Conservation (phyloP, 140 eudicot genomes). For the Bidens hawaiensis region DNA sequence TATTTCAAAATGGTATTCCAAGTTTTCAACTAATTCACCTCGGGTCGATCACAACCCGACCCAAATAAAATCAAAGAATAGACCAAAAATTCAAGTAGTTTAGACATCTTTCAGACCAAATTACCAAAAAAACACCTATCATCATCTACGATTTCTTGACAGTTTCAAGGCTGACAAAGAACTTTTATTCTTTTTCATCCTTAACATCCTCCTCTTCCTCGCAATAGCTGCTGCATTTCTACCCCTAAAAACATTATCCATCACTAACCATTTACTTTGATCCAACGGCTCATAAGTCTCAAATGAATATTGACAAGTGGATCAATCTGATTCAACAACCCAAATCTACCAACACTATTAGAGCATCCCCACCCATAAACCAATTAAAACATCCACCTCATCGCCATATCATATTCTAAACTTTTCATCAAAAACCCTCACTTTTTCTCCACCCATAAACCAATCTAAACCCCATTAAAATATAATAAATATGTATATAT, state of each 20-base stretch:
- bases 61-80: too few relatives aligned
- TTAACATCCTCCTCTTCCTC: constrained; percentile 35
- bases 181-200: constrained; percentile 34
- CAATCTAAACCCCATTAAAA: too few relatives aligned
- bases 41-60: not conserved
- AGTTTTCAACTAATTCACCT: not conserved
- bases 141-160: constrained; percentile 14
- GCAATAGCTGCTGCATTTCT: constrained; percentile 52
- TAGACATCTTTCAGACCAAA: not conserved
- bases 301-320: constrained; percentile 35
- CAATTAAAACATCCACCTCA: too few relatives aligned
- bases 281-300: constrained; percentile 38
- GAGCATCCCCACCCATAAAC: too few relatives aligned
- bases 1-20: not conserved
- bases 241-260: constrained; percentile 23
- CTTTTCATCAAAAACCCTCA: too few relatives aligned
- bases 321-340: constrained; percentile 22
- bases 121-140: constrained; percentile 9
- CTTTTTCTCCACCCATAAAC: too few relatives aligned
- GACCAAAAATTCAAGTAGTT: too few relatives aligned
- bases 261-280: not conserved
- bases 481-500: too few relatives aligned
- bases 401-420: too few relatives aligned
- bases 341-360: constrained; percentile 26
- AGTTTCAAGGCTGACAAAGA: constrained; percentile 9